These are phyloP conservation scores for Penicillium ucsense DNA, from an alignment of 495 filamentous ascomycete genomes.

Conservation along the genomic window DNA sequence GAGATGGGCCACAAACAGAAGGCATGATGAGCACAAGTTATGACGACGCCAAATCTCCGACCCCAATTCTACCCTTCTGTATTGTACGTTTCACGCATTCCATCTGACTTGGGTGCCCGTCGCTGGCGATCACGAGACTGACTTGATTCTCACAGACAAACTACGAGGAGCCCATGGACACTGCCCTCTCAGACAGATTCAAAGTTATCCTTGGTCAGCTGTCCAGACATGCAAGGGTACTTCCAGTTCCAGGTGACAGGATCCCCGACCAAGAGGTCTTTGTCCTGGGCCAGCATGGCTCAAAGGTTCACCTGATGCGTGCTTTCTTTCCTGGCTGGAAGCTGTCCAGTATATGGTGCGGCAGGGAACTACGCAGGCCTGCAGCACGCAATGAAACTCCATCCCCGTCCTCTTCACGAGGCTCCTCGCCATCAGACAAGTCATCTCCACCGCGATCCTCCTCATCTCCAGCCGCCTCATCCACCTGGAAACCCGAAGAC, in stretches of 20 bases:
- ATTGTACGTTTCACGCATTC: slow-evolving; percentile 4
- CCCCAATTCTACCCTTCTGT: slow-evolving; percentile 11
- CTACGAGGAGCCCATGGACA: slow-evolving; percentile 5
- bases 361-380: slow-evolving; percentile 1
- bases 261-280: slow-evolving; percentile 26
- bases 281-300: slow-evolving; percentile 23
- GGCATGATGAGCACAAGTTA: slow-evolving; percentile 6
- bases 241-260: slow-evolving; percentile 15
- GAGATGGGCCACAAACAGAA: slow-evolving; percentile 12
- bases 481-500: not conserved
- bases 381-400: not conserved
- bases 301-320: slow-evolving; percentile 21
- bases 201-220: slow-evolving; percentile 23
- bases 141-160: slow-evolving; percentile 7
- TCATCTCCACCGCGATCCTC: not conserved
- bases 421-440: no score
- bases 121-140: not conserved
- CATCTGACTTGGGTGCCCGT: not conserved
- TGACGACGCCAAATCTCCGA: not conserved
- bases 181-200: slow-evolving; percentile 14
- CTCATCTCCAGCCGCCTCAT: not conserved
- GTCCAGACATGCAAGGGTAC: slow-evolving; percentile 11
- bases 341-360: slow-evolving; percentile 19
- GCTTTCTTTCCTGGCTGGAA: slow-evolving; percentile 22
- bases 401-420: not conserved